phyloP scores from a whole-genome alignment of 2,329 filamentous ascomycete genomes.

The Exophiala spinifera region DNA sequence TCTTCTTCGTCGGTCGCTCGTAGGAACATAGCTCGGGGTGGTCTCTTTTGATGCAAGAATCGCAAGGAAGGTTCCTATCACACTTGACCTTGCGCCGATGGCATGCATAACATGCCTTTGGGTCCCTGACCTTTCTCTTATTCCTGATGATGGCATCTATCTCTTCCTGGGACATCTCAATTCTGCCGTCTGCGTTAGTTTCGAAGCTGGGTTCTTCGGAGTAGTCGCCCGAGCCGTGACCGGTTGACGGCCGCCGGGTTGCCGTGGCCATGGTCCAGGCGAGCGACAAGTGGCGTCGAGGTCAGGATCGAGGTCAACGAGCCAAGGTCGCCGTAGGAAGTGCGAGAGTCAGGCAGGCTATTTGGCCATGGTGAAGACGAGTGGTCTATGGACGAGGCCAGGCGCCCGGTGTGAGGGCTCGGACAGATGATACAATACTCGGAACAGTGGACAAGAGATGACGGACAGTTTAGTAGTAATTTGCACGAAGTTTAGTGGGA shows the following conservation, averaged over 20 bases:
- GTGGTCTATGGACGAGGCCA: not conserved
- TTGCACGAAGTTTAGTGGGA: not conserved
- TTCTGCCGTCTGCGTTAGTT: slow-evolving; percentile 12
- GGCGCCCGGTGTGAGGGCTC: not conserved
- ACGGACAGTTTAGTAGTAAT: not conserved
- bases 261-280: slow-evolving; percentile 10
- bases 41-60: slow-evolving; percentile 49
- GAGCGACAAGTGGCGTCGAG: not conserved
- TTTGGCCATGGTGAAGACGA: not conserved
- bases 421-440: too few species aligned
- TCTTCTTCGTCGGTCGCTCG: slow-evolving; percentile 47
- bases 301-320: not conserved
- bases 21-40: slow-evolving; percentile 50
- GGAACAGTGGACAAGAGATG: not conserved
- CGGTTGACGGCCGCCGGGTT: slow-evolving; percentile 5
- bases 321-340: not conserved
- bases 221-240: slow-evolving; percentile 13
- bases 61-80: slow-evolving; percentile 48
- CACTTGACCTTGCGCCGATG: slow-evolving; percentile 42
- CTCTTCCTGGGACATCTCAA: slow-evolving; percentile 44
- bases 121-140: slow-evolving; percentile 48
- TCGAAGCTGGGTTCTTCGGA: slow-evolving; percentile 20
- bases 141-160: slow-evolving; percentile 48
- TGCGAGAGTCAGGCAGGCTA: not conserved
- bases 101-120: slow-evolving; percentile 36